A percentile compares a stretch with the other conserved stretches of the same genome.
phyloP scores from a whole-genome alignment of 2,329 filamentous ascomycete genomes.

The Colletotrichum phormii region DNA sequence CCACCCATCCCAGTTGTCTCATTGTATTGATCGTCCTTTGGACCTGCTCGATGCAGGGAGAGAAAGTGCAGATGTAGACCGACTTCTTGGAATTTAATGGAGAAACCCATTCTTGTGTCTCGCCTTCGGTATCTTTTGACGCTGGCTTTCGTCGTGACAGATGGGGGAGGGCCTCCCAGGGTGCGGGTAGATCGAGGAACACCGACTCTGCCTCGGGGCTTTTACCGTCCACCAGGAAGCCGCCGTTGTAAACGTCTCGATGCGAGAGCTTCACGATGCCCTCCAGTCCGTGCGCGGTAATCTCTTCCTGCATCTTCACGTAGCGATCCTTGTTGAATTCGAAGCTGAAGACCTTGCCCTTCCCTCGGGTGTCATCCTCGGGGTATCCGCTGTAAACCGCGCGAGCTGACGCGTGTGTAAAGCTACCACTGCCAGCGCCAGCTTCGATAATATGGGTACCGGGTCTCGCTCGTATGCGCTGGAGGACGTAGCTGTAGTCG shows the following conservation, averaged over 20 bases:
- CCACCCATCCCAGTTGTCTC: conserved; percentile 86
- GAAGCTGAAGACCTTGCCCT: conserved; percentile 83
- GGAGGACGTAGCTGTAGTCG: conserved; percentile 87
- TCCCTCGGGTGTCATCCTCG: conserved; percentile 52
- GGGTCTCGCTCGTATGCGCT: conserved; percentile 79
- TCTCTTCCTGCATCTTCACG: conserved; percentile 75
- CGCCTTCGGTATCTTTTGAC: conserved; percentile 20
- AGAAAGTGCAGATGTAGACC: conserved; percentile 91
- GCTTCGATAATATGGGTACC: conserved; percentile 83
- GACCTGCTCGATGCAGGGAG: conserved; percentile 96
- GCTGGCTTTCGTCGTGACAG: conserved; percentile 68
- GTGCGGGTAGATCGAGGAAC: conserved; percentile 84
- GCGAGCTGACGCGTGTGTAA: conserved; percentile 82
- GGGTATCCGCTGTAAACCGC: conserved; percentile 82
- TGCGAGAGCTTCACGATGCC: conserved; percentile 78
- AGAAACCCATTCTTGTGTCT: conserved; percentile 59
- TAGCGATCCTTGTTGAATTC: conserved; percentile 83
- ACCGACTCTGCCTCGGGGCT: conserved; percentile 76
- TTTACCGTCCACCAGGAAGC: conserved; percentile 72
- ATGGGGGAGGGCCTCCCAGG: conserved; percentile 83
- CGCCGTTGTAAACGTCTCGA: conserved; percentile 81
- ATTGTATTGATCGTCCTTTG: conserved; percentile 85
- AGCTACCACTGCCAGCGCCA: conserved; percentile 84
- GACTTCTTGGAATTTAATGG: conserved; percentile 78
- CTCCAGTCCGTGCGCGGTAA: conserved; percentile 74